These are phyloP conservation scores for Fusarium avenaceum DNA, from an alignment of 2,329 filamentous ascomycete genomes.

Conservation along the genomic window DNA sequence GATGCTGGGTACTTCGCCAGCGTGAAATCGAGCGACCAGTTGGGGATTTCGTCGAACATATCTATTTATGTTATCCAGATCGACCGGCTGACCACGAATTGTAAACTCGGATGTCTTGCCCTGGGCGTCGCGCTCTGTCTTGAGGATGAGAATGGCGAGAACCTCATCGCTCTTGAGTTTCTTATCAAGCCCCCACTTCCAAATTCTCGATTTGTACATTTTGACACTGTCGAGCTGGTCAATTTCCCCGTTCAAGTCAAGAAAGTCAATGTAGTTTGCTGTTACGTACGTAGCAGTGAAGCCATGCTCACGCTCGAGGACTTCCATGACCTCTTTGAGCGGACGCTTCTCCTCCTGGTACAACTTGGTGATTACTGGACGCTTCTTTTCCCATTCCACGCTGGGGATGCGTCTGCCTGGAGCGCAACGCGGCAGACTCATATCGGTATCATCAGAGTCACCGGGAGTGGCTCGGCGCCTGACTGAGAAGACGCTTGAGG, in stretches of 20 bases:
- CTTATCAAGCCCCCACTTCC: constrained; percentile 59
- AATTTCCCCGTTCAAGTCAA: neutral
- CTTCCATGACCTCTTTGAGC: constrained; percentile 58
- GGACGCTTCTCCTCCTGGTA: constrained; percentile 59
- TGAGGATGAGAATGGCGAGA: constrained; percentile 55
- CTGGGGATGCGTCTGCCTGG: constrained; percentile 53
- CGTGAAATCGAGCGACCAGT: constrained; percentile 51
- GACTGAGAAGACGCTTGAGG: constrained; percentile 40
- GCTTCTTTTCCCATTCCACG: constrained; percentile 53
- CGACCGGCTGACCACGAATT: constrained; percentile 56
- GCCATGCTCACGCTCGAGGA: constrained; percentile 55
- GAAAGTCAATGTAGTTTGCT: neutral
- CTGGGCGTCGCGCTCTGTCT: constrained; percentile 54
- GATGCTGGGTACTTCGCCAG: constrained; percentile 50
- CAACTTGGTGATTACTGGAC: constrained; percentile 55
- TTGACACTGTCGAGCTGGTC: constrained; percentile 51
- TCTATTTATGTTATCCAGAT: constrained; percentile 57
- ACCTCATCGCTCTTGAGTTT: constrained; percentile 59
- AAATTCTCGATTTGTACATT: constrained; percentile 61
- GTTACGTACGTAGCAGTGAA: constrained; percentile 57
- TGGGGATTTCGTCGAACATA: constrained; percentile 58
- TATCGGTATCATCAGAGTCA: constrained; percentile 51
- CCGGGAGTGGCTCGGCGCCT: constrained; percentile 45
- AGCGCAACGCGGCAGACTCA: constrained; percentile 44
- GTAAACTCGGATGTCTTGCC: constrained; percentile 54